Evolutionary conservation across 2,329 filamentous ascomycete species (phyloP), one percentile per base, ranked within the genome.

Genomic region (Epichloe scottii): DNA sequence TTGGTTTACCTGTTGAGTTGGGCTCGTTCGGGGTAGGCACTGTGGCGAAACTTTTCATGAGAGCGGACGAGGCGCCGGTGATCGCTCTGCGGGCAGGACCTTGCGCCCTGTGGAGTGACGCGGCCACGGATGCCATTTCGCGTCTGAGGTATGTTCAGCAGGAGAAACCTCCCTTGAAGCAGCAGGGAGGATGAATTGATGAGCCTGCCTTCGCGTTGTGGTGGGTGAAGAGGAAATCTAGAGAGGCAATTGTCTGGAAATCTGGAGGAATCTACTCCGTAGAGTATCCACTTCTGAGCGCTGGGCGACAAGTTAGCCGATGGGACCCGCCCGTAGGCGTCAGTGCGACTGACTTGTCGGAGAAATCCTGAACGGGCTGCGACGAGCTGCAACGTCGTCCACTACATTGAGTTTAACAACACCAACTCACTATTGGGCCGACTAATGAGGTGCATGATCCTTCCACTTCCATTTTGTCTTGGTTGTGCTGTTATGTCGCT

Each of bases 21-120:
- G 60, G 33, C 46, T 62, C 59, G 57, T 57, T 56, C 57, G 63
- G 51, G 50, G 61, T 58, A 54, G 66, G 72, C 54, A 75, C 65
- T 53, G 74, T 77, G 63, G 74, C 74, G 58, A 75, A 72, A 43
- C 65, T 59, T 55, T 73, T 68, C 54, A 63, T 49, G 46, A 59
- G 19, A 12, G 39, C 51, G 10, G 59, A 58, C 41, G 66, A 55
- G 33, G 67, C 56, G 50, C 62, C 58, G 53, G 61, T 58, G 34
- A 75, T 58, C 34, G 66, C 70, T 54, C 66, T 66, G 51, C 71
- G 67, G 17, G 75, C 61, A 49, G 72, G 72, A 48, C 62, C 63
- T 39, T 69, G 70, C 33, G 68, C 66, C 55, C 69, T 66, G 52
- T 67, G 69, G 35, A 76, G 63, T 3, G 67, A 65, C 23, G 71